A percentile compares a stretch with the other conserved stretches of the same genome.
Conservation (phyloP, 2,329 filamentous ascomycete genomes). For the Septoria petroselini region DNA sequence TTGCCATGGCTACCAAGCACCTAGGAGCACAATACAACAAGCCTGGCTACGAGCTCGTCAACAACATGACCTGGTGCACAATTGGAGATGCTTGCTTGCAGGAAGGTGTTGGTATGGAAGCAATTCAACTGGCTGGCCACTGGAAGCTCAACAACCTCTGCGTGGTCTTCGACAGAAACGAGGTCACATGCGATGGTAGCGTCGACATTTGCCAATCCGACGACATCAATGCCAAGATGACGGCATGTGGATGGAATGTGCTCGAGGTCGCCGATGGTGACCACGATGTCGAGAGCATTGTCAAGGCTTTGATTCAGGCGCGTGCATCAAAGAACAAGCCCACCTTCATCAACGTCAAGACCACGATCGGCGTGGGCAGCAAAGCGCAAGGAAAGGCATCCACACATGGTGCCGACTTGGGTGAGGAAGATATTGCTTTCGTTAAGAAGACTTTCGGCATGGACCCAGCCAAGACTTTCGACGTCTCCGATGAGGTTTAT, state of each 20-base stretch:
- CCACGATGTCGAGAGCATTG: constrained; percentile 51
- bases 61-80: constrained; percentile 56
- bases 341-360: constrained; percentile 57
- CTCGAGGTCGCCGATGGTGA: constrained; percentile 55
- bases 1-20: constrained; percentile 58
- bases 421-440: constrained; percentile 52
- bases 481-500: constrained; percentile 45
- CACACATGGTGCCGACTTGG: constrained; percentile 59
- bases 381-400: constrained; percentile 51
- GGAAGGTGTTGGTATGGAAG: constrained; percentile 58
- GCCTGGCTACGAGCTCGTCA: constrained; percentile 48
- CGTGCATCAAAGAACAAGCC: constrained; percentile 44
- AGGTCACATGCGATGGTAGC: constrained; percentile 57
- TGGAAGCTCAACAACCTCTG: constrained; percentile 55
- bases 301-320: constrained; percentile 46
- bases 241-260: constrained; percentile 55
- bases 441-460: constrained; percentile 54
- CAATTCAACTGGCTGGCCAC: constrained; percentile 57
- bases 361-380: constrained; percentile 55
- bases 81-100: constrained; percentile 58
- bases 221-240: constrained; percentile 58
- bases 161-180: constrained; percentile 60
- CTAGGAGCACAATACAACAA: constrained; percentile 55
- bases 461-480: constrained; percentile 44
- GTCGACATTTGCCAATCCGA: constrained; percentile 53